phyloP scores from a whole-genome alignment of 2,329 filamentous ascomycete genomes.

The Microsporum ferrugineum region DNA sequence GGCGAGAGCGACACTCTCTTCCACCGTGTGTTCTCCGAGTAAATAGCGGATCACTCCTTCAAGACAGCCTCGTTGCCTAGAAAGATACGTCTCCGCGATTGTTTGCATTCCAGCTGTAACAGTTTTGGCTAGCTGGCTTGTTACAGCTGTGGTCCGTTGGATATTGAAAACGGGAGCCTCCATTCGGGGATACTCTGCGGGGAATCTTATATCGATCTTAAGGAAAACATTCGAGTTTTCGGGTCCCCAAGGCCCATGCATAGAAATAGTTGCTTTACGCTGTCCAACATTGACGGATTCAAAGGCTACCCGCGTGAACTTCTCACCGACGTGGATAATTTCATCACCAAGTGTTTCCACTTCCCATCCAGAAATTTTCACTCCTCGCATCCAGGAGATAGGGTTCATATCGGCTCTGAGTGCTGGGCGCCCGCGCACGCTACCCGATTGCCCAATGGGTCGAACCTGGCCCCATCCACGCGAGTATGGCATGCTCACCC shows the following conservation, averaged over 20 bases:
- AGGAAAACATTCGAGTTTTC: constrained; percentile 44
- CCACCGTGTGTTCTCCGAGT: constrained; percentile 46
- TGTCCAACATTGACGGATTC: constrained; percentile 47
- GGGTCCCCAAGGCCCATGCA: constrained; percentile 50
- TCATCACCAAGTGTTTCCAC: constrained; percentile 48
- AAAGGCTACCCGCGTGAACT: constrained; percentile 50
- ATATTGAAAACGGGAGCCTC: constrained; percentile 43
- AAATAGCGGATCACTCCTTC: constrained; percentile 52
- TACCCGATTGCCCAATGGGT: constrained; percentile 38
- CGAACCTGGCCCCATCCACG: constrained; percentile 35
- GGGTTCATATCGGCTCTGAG: constrained; percentile 44
- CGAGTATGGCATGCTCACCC: constrained; percentile 44
- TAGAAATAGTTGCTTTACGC: constrained; percentile 44
- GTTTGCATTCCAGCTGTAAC: constrained; percentile 42
- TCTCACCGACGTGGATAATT: constrained; percentile 49
- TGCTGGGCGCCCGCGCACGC: constrained; percentile 39
- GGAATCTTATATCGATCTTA: constrained; percentile 48
- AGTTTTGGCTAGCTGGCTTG: constrained; percentile 39
- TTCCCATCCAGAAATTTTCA: constrained; percentile 47
- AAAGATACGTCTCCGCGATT: constrained; percentile 45
- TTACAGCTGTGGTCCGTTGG: constrained; percentile 48
- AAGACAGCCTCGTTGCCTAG: constrained; percentile 42
- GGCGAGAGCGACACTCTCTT: constrained; percentile 44
- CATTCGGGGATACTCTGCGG: constrained; percentile 43
- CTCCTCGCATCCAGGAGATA: constrained; percentile 54